Base-by-base conservation (phyloP, 192 early-diverging fungal genomes). In the Endogone sp. region DNA sequence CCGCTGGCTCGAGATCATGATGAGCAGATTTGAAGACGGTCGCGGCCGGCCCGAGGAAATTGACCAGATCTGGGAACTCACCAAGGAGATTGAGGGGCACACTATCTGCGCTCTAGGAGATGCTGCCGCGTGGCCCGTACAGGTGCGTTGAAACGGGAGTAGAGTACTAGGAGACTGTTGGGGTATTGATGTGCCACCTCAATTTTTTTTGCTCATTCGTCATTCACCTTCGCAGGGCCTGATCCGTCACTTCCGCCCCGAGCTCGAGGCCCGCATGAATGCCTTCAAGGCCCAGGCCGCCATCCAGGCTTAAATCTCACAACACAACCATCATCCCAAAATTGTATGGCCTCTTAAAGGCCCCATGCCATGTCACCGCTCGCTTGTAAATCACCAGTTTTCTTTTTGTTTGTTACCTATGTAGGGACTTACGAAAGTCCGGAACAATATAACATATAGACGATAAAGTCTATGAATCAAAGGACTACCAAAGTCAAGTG, bases 31-130 rank as follows among this genome's bases (percentile, higher is more conserved):
- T 79, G 94, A 95, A 71, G 80, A 81, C 10, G 97, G 97, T 29
- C 79, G 93, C 66, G 95, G 90, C 4, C 87, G 84, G 13, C 72
- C 81, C 16, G 82, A 86, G 27, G 97, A 99, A 76, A 97, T 99
- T 78, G 97, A 99, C 77, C 92, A 93, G 88, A 95, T 99, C 55
- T 86, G 92, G 72, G 96, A 98, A 82, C 82, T 99, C 56, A 89
- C 93, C 29, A 88, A 95, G 77, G 92, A 98, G 82, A 99, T 99
- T 82, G 97, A 99, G 79, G 97, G 97, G 27, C 97, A 98, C 76
- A 99, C 97, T n/a, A 99, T 99, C 75, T 99, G 97, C 75, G 97
- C 97, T 49, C 82, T 99, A 81, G 97, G 95, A 63, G 97, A 99
- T 81, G 97, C 97, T 31, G 95, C 97, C 26, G 97, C 97, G 60